These are phyloP conservation scores for Geotrichum siamense DNA, from an alignment of 1,139 yeast species.

Conservation along the genomic window DNA sequence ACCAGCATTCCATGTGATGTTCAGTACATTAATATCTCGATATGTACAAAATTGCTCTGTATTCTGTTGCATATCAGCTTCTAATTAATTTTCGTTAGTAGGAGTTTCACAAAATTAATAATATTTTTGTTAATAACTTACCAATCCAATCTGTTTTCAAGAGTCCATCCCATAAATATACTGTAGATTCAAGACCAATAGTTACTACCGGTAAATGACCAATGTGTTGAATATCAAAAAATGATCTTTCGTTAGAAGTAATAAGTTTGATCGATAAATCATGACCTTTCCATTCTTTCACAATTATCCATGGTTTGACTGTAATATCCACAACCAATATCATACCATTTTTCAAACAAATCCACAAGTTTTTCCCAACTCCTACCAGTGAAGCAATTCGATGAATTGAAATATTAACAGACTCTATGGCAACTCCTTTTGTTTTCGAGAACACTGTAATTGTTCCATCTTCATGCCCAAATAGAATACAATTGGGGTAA, in stretches of 20 bases:
- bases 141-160: conserved; percentile 35
- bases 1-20: conserved; percentile 42
- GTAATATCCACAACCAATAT: conserved; percentile 34
- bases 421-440: conserved; percentile 28
- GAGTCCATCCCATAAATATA: conserved; percentile 36
- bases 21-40: conserved; percentile 27
- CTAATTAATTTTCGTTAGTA: too few relatives aligned
- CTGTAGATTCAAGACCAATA: conserved; percentile 22
- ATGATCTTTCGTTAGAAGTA: conserved; percentile 17
- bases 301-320: conserved; percentile 33
- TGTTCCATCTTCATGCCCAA: conserved; percentile 41
- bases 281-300: conserved; percentile 39
- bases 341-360: conserved; percentile 37
- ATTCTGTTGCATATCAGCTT: conserved; percentile 29
- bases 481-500: conserved; percentile 31
- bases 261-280: conserved; percentile 29
- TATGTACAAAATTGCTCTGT: conserved; percentile 30
- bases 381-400: conserved; percentile 32
- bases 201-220: conserved; percentile 20
- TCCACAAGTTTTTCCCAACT: conserved; percentile 35
- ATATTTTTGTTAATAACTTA: conserved; percentile 17
- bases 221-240: conserved; percentile 24
- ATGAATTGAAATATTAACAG: conserved; percentile 33
- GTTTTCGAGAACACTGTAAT: conserved; percentile 33
- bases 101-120: background rate